Conservation (phyloP, 208 protist genomes). For the Wallacemonas sp. region DNA sequence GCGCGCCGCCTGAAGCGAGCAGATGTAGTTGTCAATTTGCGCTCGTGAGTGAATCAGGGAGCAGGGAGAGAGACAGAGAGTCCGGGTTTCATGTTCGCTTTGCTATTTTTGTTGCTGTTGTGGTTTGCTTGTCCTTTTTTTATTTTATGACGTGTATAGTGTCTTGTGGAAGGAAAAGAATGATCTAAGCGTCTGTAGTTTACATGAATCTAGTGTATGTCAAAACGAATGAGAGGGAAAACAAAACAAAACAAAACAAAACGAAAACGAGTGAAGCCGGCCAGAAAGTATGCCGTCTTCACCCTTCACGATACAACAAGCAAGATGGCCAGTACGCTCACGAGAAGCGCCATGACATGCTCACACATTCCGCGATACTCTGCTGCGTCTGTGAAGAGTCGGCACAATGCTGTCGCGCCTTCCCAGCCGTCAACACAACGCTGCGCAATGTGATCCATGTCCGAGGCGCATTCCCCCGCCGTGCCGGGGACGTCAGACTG, state of each 20-base stretch:
- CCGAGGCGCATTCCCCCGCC: conserved; percentile 14
- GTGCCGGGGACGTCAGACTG: neutral
- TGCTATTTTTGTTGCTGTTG: neutral
- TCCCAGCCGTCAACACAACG: conserved; percentile 44
- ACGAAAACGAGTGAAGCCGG: no score
- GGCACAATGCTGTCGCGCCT: conserved; percentile 32
- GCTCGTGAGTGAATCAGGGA: no score
- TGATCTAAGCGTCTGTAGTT: neutral
- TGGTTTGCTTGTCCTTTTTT: conserved; percentile 7
- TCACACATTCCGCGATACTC: neutral
- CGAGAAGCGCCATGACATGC: neutral
- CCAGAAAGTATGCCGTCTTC: no score
- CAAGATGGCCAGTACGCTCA: neutral
- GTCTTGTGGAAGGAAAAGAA: neutral
- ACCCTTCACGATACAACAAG: no score
- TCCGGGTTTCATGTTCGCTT: no score
- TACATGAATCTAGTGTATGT: conserved; percentile 8
- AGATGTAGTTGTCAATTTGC: no score
- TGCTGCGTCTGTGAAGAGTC: conserved; percentile 13
- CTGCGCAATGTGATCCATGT: conserved; percentile 15
- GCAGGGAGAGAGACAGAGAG: no score
- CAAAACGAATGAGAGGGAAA: neutral
- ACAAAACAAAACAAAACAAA: conserved; percentile 2
- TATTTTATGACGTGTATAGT: conserved; percentile 18
- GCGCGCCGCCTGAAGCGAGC: no score